Base-by-base conservation (phyloP, 164 flowering plant genomes). In the Vitis riparia region DNA sequence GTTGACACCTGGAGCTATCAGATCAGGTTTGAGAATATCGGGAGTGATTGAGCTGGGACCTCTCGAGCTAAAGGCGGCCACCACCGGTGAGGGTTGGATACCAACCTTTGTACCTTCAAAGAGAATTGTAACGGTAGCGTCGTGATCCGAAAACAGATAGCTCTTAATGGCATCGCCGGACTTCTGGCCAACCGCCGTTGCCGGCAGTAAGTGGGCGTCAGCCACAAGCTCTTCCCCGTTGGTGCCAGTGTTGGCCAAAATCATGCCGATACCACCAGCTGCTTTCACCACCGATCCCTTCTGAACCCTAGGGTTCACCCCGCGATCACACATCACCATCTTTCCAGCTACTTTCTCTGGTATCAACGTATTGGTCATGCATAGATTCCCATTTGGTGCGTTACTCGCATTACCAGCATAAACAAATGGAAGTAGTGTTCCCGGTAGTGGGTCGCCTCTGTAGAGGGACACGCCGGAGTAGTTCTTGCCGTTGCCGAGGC, bases 211-310 rank as follows among this genome's bases (percentile, higher is more conserved):
- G 70, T 88, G 91, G 5, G 91, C 88, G 68, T 88, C 91, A 0
- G 91, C 89, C 29, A 86, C 87, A n/a, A 88, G 76, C 73, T 88
- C 91, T n/a, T 86, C 89, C 1, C 91, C 91, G 73, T 86, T 84
- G 1, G 81, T 81, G 8, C 73, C 87, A 14, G 91, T 88, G 76
- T 88, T 88, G 27, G 85, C 75, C 61, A 88, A 63, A 1, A 88
- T 68, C 91, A 88, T 88, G 5, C 91, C 91, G 0, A 60, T n/a
- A 0, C 88, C 91, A 15, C 91, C 91, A 11, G 89, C 89, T 1
- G 71, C 79, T 73, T 84, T 84, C 17, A 86, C 89, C 19, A 77
- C 87, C 2, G 77, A 65, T 2, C 89, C 91, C 65, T 86, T 86
- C 66, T 82, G 87, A 13, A 84, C 91, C 55, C 91, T 77, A 0